A percentile compares a stretch with the other conserved stretches of the same genome.
These are phyloP conservation scores for Leucosporidium scottii DNA, from an alignment of 768 basidiomycete species.

Conservation along the genomic window DNA sequence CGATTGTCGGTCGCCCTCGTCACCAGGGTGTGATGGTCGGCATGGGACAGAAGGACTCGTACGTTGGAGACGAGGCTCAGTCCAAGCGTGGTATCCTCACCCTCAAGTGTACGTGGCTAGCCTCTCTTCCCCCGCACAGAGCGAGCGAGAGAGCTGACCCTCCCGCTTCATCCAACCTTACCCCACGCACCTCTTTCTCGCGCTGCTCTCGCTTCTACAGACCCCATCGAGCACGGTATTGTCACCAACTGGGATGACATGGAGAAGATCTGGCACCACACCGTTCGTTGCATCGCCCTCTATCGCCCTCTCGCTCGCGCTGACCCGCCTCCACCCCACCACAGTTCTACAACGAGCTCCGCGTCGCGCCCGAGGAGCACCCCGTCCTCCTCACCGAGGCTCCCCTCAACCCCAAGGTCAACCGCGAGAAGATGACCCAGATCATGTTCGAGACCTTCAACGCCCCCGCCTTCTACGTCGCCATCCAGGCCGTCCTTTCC, in stretches of 20 bases:
- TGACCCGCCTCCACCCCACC: slow-evolving; percentile 41
- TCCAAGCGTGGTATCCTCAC: slow-evolving; percentile 92
- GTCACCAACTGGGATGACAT: slow-evolving; percentile 99
- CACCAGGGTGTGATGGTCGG: slow-evolving; percentile 96
- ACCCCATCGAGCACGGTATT: slow-evolving; percentile 98
- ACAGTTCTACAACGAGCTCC: neutral
- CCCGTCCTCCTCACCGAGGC: slow-evolving; percentile 96
- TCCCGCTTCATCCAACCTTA: slow-evolving; percentile 5
- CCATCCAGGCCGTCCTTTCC: slow-evolving; percentile 93
- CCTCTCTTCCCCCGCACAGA: neutral
- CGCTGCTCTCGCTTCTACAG: slow-evolving; percentile 49
- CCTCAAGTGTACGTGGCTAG: slow-evolving; percentile 50
- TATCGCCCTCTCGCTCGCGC: slow-evolving; percentile 93
- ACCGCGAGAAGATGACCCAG: slow-evolving; percentile 92
- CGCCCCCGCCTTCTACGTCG: slow-evolving; percentile 91
- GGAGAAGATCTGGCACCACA: slow-evolving; percentile 99
- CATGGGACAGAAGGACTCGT: slow-evolving; percentile 94
- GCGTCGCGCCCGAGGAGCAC: slow-evolving; percentile 53
- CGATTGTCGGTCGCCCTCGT: slow-evolving; percentile 89
- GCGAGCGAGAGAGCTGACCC: neutral
- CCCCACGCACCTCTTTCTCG: neutral
- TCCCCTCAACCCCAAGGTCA: slow-evolving; percentile 89
- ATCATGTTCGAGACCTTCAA: slow-evolving; percentile 99
- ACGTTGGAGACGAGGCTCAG: slow-evolving; percentile 88
- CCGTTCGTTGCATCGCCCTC: slow-evolving; percentile 80